A percentile compares a stretch with the other conserved stretches of the same genome.
Evolutionary conservation across 805 yeast genomes (phyloP).

Genomic region (Naumovozyma dairenensis): DNA sequence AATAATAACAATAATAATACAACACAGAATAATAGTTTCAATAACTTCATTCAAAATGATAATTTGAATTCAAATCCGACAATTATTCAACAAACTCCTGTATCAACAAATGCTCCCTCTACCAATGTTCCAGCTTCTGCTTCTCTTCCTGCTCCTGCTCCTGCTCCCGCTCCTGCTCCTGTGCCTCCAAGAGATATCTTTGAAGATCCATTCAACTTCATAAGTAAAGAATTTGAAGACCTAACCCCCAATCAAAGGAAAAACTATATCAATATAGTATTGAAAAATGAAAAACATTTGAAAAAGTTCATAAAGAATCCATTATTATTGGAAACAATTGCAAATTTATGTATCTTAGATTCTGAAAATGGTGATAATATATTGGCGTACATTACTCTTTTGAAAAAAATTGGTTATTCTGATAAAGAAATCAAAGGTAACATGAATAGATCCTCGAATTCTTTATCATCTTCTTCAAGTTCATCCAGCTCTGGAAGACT

Average conservation of each 20-base stretch:
- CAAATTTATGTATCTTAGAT: constrained; percentile 20
- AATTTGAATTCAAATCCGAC: not conserved
- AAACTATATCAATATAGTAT: constrained; percentile 17
- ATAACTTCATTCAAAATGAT: constrained; percentile 1
- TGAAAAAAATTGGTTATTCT: constrained; percentile 17
- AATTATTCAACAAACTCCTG: not conserved
- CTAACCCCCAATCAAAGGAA: constrained; percentile 20
- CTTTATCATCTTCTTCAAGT: not conserved
- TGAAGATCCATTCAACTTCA: constrained; percentile 11
- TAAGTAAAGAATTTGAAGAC: constrained; percentile 18
- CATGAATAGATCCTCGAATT: not conserved
- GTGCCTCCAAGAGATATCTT: constrained; percentile 3
- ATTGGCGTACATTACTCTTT: constrained; percentile 15
- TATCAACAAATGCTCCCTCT: not conserved
- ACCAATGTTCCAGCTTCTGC: not conserved
- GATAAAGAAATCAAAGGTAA: constrained; percentile 4
- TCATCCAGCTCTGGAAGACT: not conserved
- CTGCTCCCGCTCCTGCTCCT: not conserved
- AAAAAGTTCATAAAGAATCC: not conserved
- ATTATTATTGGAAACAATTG: constrained; percentile 11
- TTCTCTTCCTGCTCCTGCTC: too few species aligned
- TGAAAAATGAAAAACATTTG: constrained; percentile 1
- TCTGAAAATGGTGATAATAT: constrained; percentile 18
- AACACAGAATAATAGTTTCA: not conserved
- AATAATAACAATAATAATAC: not conserved